Evolutionary conservation across 331 rosid genomes (phyloP).

Genomic region (Pyracantha coccinea): DNA sequence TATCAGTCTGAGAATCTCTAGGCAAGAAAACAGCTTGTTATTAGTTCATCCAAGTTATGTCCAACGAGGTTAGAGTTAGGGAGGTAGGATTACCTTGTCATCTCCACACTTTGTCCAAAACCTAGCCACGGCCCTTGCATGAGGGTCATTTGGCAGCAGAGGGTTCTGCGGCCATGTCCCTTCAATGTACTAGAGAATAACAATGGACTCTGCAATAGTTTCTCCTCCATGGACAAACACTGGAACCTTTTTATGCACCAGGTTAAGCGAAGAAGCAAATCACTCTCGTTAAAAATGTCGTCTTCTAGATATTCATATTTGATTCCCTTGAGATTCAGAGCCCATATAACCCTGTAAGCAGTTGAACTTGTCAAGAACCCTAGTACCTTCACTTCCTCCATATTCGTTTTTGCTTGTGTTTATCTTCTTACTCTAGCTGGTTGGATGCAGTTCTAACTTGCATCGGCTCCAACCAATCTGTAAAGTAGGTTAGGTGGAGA

Average conservation of each 20-base stretch:
- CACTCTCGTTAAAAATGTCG: constrained; percentile 14
- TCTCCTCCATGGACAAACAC: constrained; percentile 21
- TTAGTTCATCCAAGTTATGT: too few species aligned
- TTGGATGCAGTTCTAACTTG: background rate
- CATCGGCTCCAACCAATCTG: background rate
- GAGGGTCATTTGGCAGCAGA: constrained; percentile 15
- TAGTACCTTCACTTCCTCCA: constrained; percentile 9
- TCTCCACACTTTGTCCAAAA: constrained; percentile 20
- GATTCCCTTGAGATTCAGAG: constrained; percentile 11
- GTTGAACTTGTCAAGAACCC: constrained; percentile 11
- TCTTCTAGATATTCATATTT: constrained; percentile 2
- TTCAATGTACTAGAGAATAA: constrained; percentile 27
- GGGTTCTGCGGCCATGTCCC: constrained; percentile 22
- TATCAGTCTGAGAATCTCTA: background rate
- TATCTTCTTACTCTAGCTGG: background rate
- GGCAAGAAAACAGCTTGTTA: too few species aligned
- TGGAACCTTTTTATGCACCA: constrained; percentile 18
- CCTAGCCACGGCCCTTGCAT: constrained; percentile 16
- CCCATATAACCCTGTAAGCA: constrained; percentile 10
- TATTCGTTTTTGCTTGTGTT: background rate
- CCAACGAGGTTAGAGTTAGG: background rate
- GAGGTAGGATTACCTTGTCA: constrained; percentile 12
- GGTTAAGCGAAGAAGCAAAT: constrained; percentile 14
- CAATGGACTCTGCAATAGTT: constrained; percentile 14
- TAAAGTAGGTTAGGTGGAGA: background rate